Base-by-base conservation (phyloP, 2,329 filamentous ascomycete species). In the Huntiella moniliformis region DNA sequence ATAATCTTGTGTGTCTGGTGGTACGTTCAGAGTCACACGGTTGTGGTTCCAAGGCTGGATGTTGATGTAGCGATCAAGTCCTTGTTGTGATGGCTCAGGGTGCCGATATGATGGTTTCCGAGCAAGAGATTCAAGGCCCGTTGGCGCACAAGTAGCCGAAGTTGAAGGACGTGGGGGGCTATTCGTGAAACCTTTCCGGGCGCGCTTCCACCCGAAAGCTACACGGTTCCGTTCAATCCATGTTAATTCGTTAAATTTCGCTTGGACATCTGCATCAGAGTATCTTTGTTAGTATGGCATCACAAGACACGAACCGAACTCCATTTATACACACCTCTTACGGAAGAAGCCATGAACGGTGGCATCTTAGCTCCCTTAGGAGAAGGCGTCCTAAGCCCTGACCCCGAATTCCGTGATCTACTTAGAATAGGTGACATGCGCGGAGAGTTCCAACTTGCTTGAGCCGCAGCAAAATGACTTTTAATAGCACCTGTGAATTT, bases 11-110 rank as follows among this genome's bases (percentile, higher is more conserved):
- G 75, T 66, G 34, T 73, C 79, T 12, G 80, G 71, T 2, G 83
- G 78, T 1, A 95, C 88, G 35, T 73, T 70, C 13, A 98, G 72
- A 58, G 75, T 79, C 47, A 98, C 71, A 34, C 91, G 77, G 56
- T 92, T 93, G 57, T 82, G 77, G 51, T 81, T 78, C 76, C 83
- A 98, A 0, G 87, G 85, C 57, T 87, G 80, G 52, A 98, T 84
- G 57, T 96, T 94, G 45, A 69, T 60, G 62, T 96, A 98, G 46
- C 91, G 78, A 61, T 96, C 92, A 53, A 88, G 63, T 28, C 49
- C 49, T 15, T 47, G 44, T 13, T 49, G 48, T 38, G n/a, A 22
- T 12, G 39, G 48, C 11, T 50, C 45, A 11, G 45, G 44, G 16
- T 44, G 45, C 11, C 42, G 35, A 37, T 47, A 50, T n/a, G 45